Evolutionary conservation across 345 rosid species (phyloP).

Genomic region (Anacardium occidentale): DNA sequence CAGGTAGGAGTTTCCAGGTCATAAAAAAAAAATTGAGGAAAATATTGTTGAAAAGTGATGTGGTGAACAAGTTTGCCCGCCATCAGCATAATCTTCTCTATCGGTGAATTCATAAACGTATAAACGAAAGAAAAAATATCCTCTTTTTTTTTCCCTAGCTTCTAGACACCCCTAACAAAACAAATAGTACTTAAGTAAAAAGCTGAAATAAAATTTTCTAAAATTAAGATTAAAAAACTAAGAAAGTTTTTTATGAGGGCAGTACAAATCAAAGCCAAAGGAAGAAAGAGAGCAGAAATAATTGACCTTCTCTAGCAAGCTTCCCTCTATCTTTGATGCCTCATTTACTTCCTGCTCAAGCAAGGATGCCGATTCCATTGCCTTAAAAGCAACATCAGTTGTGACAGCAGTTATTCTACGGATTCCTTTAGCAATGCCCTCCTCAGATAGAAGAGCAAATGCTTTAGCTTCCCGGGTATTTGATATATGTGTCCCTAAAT

Average conservation of each 20-base stretch:
- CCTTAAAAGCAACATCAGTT: conserved; percentile 69
- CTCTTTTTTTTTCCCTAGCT: neutral
- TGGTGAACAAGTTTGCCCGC: conserved; percentile 3
- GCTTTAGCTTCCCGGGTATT: conserved; percentile 91
- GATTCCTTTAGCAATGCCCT: conserved; percentile 92
- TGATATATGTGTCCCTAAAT: conserved; percentile 80
- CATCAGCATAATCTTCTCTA: neutral
- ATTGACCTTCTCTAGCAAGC: conserved; percentile 77
- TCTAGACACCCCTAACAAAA: neutral
- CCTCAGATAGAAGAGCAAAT: conserved; percentile 93
- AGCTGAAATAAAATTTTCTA: too few relatives aligned
- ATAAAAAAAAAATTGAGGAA: too few relatives aligned
- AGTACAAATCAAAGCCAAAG: neutral
- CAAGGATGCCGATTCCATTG: conserved; percentile 52
- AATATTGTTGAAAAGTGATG: neutral
- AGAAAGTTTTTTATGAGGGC: too few relatives aligned
- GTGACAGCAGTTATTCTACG: conserved; percentile 92
- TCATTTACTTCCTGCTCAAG: conserved; percentile 74
- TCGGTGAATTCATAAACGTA: neutral
- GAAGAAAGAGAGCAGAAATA: neutral
- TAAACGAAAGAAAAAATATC: neutral
- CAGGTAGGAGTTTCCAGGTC: too few relatives aligned
- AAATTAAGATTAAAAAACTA: too few relatives aligned
- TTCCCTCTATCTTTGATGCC: conserved; percentile 61
- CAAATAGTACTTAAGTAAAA: neutral